Percentiles rank a stretch among this genome's conserved stretches.
phyloP scores from a whole-genome alignment of 164 flowering plant genomes.

The Kalanchoe fedtschenkoi region DNA sequence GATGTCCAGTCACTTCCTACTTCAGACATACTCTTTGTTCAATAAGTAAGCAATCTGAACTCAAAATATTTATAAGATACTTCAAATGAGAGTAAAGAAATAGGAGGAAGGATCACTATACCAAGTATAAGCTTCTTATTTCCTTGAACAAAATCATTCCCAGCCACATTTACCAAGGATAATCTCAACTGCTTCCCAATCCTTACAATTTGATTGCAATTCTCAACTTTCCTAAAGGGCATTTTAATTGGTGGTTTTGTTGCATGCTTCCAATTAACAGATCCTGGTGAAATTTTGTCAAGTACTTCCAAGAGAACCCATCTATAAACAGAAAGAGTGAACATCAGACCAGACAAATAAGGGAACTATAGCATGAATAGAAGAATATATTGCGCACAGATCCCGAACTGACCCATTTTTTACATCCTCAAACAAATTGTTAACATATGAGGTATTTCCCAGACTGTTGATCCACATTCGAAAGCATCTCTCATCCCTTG shows the following conservation, averaged over 20 bases:
- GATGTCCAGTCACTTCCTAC: too few relatives aligned
- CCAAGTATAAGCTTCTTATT: constrained; percentile 7
- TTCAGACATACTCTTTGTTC: too few relatives aligned
- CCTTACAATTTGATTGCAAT: constrained; percentile 8
- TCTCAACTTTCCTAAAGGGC: constrained; percentile 10
- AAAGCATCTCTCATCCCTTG: constrained; percentile 7
- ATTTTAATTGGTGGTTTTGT: constrained; percentile 8
- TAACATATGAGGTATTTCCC: constrained; percentile 5
- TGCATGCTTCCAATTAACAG: constrained; percentile 8
- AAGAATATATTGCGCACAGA: neutral
- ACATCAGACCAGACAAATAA: neutral
- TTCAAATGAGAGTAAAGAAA: neutral
- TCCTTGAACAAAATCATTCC: constrained; percentile 9
- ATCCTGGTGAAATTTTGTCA: constrained; percentile 6
- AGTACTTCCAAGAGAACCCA: constrained; percentile 9
- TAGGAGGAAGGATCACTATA: neutral
- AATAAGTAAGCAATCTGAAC: too few relatives aligned
- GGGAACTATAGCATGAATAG: neutral
- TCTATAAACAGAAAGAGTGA: neutral
- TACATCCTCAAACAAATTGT: constrained; percentile 8
- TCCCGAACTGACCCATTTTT: constrained; percentile 1
- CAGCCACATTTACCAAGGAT: constrained; percentile 7
- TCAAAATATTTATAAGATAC: too few relatives aligned
- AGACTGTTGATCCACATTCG: constrained; percentile 10
- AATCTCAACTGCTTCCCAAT: constrained; percentile 4